Evolutionary conservation across 345 rosid genomes (phyloP), one percentile per base, ranked within the genome.

Genomic region (Nephelium lappaceum): DNA sequence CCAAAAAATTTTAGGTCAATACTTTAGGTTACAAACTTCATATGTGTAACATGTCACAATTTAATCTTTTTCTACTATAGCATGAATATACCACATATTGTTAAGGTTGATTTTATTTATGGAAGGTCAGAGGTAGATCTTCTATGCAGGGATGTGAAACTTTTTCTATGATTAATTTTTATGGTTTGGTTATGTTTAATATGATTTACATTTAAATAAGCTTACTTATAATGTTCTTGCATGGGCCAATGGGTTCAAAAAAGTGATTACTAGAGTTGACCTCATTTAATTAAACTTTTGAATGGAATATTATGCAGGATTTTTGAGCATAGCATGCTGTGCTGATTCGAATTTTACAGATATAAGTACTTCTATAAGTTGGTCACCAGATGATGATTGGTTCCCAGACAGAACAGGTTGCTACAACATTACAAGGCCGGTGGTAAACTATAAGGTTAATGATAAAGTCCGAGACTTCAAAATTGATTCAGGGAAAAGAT

Each of bases 321-420:
- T 83, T 75, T 41, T 88, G 79, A 88, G 92, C 86, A 86, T 89
- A 80, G 87, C 86, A 73, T 87, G 93, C 82, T 88, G 95, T 41
- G 85, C 88, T 4, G 80, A 69, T 9, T 64, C 85, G 25, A 77
- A 24, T 62, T 65, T 43, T 75, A 86, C 75, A 4, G 85, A 85
- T 41, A 45, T 18, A 31, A 74, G 45, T 16, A 36, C 72, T 43
- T 21, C 27, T 15, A 80, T 88, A 60, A 66, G 2, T 1, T 89
- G 91, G 89, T 80, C 19, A 72, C 79, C 86, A 5, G 95, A 89
- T 69, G 71, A 81, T 14, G 18, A 42, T 8, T 84, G 85, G 88
- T 88, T 79, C 78, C 88, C 80, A 2, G 81, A 81, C 47, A 42
- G 66, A 27, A 70, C 70, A 42, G 42, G 57, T 60, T 91, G 93